Conservation (phyloP, 805 yeast genomes). For the Komagataella pseudopastoris region DNA sequence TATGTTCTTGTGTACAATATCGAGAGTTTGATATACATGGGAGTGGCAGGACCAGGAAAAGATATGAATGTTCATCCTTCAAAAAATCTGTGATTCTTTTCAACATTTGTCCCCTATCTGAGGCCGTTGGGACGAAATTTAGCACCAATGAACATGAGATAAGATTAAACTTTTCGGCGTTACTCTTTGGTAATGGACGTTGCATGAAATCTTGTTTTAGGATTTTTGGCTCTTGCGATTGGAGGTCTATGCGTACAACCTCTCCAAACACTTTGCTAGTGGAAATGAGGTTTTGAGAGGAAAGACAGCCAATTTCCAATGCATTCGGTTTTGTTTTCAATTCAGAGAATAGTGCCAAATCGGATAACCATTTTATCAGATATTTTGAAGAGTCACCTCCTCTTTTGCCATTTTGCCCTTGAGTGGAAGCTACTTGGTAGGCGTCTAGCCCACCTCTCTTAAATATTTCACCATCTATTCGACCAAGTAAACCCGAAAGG, state of each 20-base stretch:
- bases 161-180: conserved; percentile 39
- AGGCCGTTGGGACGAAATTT: conserved; percentile 72
- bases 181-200: conserved; percentile 39
- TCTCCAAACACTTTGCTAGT: conserved; percentile 35
- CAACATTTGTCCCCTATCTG: conserved; percentile 69
- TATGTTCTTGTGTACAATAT: conserved; percentile 38
- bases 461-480: conserved; percentile 1
- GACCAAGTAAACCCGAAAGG: neutral
- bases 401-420: conserved; percentile 64
- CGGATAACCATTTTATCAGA: conserved; percentile 58
- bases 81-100: conserved; percentile 43
- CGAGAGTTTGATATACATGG: conserved; percentile 82
- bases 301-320: conserved; percentile 76
- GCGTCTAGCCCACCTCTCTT: conserved; percentile 58
- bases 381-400: conserved; percentile 91
- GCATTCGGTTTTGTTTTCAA: conserved; percentile 21
- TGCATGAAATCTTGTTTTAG: conserved; percentile 76
- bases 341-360: conserved; percentile 8
- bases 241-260: conserved; percentile 60
- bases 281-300: conserved; percentile 55
- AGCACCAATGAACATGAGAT: conserved; percentile 79
- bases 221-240: conserved; percentile 66
- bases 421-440: conserved; percentile 76
- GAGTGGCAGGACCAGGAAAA: conserved; percentile 71
- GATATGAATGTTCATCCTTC: conserved; percentile 13